A percentile compares a stretch with the other conserved stretches of the same genome.
phyloP scores from a whole-genome alignment of 1,284 basidiomycete species.

The Ceratobasidium papillatum region DNA sequence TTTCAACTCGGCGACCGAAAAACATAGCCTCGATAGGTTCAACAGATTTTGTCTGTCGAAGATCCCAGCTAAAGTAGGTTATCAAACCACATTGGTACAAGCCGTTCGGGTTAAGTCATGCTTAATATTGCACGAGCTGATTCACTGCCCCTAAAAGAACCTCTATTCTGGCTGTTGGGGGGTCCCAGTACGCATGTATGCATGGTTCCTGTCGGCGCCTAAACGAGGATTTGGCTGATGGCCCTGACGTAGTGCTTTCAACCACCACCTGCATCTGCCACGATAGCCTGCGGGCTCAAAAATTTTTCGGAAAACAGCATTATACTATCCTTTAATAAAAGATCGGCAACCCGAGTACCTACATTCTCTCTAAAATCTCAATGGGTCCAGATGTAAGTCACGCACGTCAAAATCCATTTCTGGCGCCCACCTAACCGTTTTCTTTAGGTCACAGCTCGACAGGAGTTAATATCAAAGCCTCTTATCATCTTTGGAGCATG shows the following conservation, averaged over 20 bases:
- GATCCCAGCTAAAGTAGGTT: too few species aligned
- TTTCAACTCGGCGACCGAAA: neutral
- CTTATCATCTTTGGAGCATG: neutral
- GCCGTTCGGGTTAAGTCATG: too few species aligned
- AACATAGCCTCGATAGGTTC: neutral
- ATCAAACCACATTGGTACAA: too few species aligned
- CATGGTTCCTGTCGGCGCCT: neutral
- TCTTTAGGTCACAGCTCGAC: conserved; percentile 13
- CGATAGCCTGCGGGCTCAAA: neutral
- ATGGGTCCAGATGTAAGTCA: conserved; percentile 38
- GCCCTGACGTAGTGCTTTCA: conserved; percentile 14
- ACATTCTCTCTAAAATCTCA: neutral
- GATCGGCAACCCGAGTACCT: too few species aligned
- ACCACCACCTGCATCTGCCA: neutral
- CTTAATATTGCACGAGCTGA: too few species aligned
- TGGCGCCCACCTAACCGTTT: neutral
- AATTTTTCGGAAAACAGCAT: neutral
- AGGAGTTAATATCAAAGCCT: conserved; percentile 4
- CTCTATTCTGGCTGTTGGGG: neutral
- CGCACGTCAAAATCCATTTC: neutral
- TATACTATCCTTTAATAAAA: neutral
- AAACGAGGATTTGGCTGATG: conserved; percentile 16
- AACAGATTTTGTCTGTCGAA: neutral
- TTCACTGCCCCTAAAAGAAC: neutral
- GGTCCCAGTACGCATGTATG: neutral